These are phyloP conservation scores for Pythium rishiriense DNA, from an alignment of 352 stramenopile species.

Conservation along the genomic window DNA sequence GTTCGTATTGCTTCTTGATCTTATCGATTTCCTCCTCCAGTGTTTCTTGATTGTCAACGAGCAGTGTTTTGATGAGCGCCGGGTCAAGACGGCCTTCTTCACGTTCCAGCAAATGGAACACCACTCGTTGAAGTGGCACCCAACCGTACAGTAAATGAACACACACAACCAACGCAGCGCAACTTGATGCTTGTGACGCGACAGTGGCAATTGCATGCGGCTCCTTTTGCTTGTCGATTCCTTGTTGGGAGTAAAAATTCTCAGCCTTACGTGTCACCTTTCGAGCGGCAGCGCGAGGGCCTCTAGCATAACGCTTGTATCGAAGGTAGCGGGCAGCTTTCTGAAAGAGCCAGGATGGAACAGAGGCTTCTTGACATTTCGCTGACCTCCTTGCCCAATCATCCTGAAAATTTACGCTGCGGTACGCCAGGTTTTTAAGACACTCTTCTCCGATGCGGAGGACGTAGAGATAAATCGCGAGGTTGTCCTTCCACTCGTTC, in stretches of 20 bases:
- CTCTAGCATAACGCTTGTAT: constrained; percentile 82
- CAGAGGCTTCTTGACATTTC: constrained; percentile 24
- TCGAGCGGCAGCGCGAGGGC: constrained; percentile 54
- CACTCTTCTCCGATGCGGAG: constrained; percentile 83
- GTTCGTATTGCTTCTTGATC: constrained; percentile 80
- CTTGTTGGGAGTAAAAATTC: constrained; percentile 82
- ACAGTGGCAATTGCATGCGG: constrained; percentile 69
- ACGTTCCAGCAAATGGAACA: constrained; percentile 60
- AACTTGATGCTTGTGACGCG: constrained; percentile 75
- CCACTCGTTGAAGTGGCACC: constrained; percentile 60
- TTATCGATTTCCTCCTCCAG: constrained; percentile 73
- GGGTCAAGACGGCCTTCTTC: constrained; percentile 33
- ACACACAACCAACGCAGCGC: constrained; percentile 75
- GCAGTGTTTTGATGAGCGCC: constrained; percentile 40
- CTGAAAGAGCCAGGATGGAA: constrained; percentile 70
- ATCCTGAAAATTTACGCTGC: constrained; percentile 78
- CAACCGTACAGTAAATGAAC: constrained; percentile 79
- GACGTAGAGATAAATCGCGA: constrained; percentile 81
- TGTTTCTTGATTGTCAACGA: constrained; percentile 39
- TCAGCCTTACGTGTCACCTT: constrained; percentile 62
- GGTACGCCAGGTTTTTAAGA: constrained; percentile 71
- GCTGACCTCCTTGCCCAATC: constrained; percentile 64
- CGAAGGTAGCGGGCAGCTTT: constrained; percentile 83
- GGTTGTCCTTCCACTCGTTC: constrained; percentile 74
- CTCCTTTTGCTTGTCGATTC: constrained; percentile 58